Evolutionary conservation across 2,329 filamentous ascomycete species (phyloP).

Genomic region (Diplodia corticola): DNA sequence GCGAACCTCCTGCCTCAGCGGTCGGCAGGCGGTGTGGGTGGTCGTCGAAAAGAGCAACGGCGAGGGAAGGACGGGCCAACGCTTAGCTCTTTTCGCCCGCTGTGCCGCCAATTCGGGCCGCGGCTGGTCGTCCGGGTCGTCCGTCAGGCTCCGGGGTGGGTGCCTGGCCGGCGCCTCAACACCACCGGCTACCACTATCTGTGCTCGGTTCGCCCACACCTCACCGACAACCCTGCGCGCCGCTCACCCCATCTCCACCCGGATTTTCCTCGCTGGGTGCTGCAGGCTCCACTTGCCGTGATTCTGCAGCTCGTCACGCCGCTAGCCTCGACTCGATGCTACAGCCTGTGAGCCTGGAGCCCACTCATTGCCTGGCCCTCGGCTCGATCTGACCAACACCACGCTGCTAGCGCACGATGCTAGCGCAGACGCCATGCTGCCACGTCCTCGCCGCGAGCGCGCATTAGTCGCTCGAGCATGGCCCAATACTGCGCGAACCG

Average conservation of each 20-base stretch:
- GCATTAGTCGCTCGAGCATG: not conserved
- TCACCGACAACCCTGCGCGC: not conserved
- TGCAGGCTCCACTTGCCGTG: not conserved
- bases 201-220: not conserved
- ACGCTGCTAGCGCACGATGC: not conserved
- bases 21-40: not conserved
- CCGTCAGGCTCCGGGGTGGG: not conserved
- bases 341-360: not conserved
- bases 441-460: not conserved
- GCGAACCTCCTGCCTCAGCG: not conserved
- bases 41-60: not conserved
- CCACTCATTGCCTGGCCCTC: not conserved
- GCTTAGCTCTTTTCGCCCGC: not conserved
- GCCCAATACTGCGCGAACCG: not conserved
- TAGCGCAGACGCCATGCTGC: not conserved
- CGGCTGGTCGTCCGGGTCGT: slow-evolving; percentile 37
- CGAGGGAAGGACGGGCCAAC: not conserved
- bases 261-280: not conserved
- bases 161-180: not conserved
- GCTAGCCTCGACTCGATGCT: not conserved
- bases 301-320: not conserved
- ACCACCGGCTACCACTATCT: not conserved
- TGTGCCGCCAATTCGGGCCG: slow-evolving; percentile 8
- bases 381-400: not conserved
- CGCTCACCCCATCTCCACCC: not conserved